Evolutionary conservation across 129 eudicot species (phyloP).

Genomic region (Mikania micrantha): DNA sequence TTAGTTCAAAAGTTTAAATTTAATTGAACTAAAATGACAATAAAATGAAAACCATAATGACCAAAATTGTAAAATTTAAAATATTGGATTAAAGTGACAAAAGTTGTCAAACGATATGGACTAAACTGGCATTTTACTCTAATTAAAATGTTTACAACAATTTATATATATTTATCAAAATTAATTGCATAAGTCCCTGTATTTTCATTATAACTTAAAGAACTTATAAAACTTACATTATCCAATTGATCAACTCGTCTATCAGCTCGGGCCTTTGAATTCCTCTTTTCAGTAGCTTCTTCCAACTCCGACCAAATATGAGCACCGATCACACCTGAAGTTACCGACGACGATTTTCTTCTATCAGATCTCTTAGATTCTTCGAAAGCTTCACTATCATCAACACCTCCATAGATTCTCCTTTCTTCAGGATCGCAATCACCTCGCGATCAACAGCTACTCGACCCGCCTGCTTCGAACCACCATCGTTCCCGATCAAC

Average conservation of each 20-base stretch:
- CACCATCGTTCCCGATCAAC: conserved; percentile 26
- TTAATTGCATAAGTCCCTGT: no score
- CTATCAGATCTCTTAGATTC: conserved; percentile 20
- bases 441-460: conserved; percentile 15
- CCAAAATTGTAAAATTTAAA: no score
- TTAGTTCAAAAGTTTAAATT: no score
- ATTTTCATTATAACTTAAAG: no score
- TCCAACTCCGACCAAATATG: conserved; percentile 46
- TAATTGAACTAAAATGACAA: no score
- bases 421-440: neutral
- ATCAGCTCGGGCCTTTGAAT: conserved; percentile 15
- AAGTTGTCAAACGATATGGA: no score
- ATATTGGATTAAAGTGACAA: no score
- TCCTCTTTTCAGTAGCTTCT: conserved; percentile 30
- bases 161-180: no score
- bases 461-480: no score
- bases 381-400: conserved; percentile 17
- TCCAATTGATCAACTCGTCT: conserved; percentile 1
- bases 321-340: conserved; percentile 33
- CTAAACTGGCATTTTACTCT: no score
- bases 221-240: conserved; percentile 46
- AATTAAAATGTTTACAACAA: neutral
- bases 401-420: conserved; percentile 1
- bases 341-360: no score
- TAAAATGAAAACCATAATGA: no score